Evolutionary conservation across 495 filamentous ascomycete genomes (phyloP), one percentile per base, ranked within the genome.

Genomic region (Hyaloscypha variabilis): DNA sequence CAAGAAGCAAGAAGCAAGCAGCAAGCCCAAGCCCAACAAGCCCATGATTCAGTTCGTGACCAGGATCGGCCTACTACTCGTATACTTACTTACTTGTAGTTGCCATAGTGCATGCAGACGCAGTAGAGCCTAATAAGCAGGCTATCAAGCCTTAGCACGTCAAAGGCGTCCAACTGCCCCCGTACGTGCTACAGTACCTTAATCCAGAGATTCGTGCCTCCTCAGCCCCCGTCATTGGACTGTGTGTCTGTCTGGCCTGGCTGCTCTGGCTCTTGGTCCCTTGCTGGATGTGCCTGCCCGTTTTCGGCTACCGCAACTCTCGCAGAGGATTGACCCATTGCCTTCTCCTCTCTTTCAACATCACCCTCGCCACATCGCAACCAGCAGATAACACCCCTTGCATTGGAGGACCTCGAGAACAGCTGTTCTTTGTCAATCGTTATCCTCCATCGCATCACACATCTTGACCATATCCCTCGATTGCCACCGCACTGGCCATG

Each of bases 401-500:
- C 25, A 8, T 54, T 13, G 4, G 26, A 54, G 5, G 23, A 10
- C 23, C 51, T 8, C 25, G n/a, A 54, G 51, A 54, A 54, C 21
- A 24, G 25, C 21, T 46, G 39, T 46, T 46, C 21, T 54, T 58
- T 29, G 26, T 58, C 60, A 17, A 62, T 62, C 50, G 49, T 52
- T 54, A 53, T 3, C 11, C 46, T 62, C 25, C 8, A 25, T 29
- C 23, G 17, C 42, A 8, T 31, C 39, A 2, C 46, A 14, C 58
- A 30, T n/a, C 13, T 6, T 6, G 8, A 51, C 36, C 36, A 13
- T 30, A 36, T 62, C 59, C 49, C 46, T 54, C 25, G 13, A 42
- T 56, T 34, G 64, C 64, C 59, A 60, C 67, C 60, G 67, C 67
- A 66, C 53, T 55, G 54, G 66, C 60, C 65, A 71, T 71, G 68